These are phyloP conservation scores for Saksenaea oblongispora DNA, from an alignment of 371 early-diverging fungal genomes.

Conservation along the genomic window DNA sequence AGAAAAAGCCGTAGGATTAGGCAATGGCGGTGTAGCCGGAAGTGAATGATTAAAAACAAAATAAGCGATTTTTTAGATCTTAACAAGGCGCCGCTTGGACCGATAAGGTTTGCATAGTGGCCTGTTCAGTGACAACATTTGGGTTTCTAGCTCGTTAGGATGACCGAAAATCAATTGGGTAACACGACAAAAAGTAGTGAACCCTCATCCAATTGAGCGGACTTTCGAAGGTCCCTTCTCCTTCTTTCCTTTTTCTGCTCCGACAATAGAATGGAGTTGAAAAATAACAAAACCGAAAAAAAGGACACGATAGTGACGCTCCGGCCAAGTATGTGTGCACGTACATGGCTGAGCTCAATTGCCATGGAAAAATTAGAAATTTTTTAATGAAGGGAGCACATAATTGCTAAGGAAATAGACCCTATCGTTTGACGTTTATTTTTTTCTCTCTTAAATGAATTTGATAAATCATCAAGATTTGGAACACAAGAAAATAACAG, in stretches of 20 bases:
- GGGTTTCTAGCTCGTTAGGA: slow-evolving; percentile 1
- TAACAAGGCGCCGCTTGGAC: background rate
- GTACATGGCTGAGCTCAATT: background rate
- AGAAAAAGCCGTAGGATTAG: slow-evolving; percentile 49
- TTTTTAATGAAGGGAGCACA: background rate
- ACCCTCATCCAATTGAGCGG: slow-evolving; percentile 1
- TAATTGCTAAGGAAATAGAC: too few species aligned
- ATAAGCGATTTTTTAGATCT: background rate
- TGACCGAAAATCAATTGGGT: slow-evolving; percentile 1
- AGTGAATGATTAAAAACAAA: slow-evolving; percentile 22
- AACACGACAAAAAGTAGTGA: background rate
- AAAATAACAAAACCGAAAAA: too few species aligned
- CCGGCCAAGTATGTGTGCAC: background rate
- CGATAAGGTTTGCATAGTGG: slow-evolving; percentile 6
- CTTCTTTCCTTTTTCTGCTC: background rate
- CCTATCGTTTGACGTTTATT: background rate
- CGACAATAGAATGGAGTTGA: slow-evolving; percentile 2
- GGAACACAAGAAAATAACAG: slow-evolving; percentile 3
- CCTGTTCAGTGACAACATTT: background rate
- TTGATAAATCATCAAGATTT: background rate
- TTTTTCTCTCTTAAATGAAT: background rate
- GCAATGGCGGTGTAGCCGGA: slow-evolving; percentile 45
- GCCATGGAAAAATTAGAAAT: background rate
- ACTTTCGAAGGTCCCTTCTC: slow-evolving; percentile 1
- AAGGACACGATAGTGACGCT: background rate